A percentile compares a stretch with the other conserved stretches of the same genome.
Evolutionary conservation across 2,329 filamentous ascomycete genomes (phyloP).

Genomic region (Pseudogymnoascus sp.): DNA sequence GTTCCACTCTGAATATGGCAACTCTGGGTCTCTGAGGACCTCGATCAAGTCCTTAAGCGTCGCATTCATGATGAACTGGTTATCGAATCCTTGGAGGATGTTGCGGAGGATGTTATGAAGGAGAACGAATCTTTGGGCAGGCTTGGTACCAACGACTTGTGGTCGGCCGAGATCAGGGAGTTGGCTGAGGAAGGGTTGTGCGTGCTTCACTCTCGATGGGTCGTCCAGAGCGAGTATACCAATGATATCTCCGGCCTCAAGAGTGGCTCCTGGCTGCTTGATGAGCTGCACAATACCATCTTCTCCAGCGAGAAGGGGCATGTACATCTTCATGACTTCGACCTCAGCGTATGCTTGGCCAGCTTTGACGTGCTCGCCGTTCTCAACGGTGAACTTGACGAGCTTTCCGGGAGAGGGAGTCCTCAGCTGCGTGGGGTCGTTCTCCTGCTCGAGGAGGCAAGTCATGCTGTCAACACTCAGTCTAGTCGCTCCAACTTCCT

Average conservation of each 20-base stretch:
- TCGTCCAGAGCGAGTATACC: constrained; percentile 94
- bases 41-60: constrained; percentile 85
- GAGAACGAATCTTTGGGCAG: constrained; percentile 76
- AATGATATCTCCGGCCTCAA: constrained; percentile 97
- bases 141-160: constrained; percentile 82
- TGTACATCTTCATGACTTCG: constrained; percentile 99
- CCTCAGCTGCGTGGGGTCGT: constrained; percentile 93
- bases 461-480: constrained; percentile 97
- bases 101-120: constrained; percentile 73
- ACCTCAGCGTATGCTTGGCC: constrained; percentile 94
- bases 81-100: constrained; percentile 90
- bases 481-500: constrained; percentile 92
- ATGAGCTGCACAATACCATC: constrained; percentile 96
- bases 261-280: constrained; percentile 96
- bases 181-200: constrained; percentile 85
- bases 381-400: constrained; percentile 95
- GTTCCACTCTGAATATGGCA: constrained; percentile 95
- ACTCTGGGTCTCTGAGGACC: constrained; percentile 79
- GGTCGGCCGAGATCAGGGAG: constrained; percentile 81
- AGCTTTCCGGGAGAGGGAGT: constrained; percentile 95
- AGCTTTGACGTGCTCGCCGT: constrained; percentile 84
- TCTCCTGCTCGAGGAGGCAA: constrained; percentile 95
- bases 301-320: constrained; percentile 91
- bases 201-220: constrained; percentile 92
- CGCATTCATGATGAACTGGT: constrained; percentile 88